Conservation (phyloP, 1,284 basidiomycete species). For the Rugiboletus extremiorientalis region DNA sequence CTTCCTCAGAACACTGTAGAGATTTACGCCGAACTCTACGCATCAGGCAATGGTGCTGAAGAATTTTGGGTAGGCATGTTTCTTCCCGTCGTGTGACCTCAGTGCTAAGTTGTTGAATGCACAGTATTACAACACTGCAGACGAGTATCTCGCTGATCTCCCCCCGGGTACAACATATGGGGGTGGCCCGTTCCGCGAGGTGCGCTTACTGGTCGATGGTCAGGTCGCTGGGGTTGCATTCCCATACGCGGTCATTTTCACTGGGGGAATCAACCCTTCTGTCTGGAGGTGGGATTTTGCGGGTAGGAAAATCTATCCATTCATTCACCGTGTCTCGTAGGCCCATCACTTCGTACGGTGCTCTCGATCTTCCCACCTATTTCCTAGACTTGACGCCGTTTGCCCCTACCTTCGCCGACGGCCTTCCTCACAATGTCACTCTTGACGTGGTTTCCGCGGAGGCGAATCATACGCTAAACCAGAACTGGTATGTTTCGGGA, state of each 20-base stretch:
- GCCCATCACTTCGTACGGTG: conserved; percentile 77
- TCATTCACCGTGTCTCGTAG: conserved; percentile 34
- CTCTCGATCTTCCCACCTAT: conserved; percentile 77
- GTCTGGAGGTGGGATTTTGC: conserved; percentile 58
- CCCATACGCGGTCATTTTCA: conserved; percentile 80
- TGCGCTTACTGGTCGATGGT: conserved; percentile 75
- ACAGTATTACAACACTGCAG: conserved; percentile 71
- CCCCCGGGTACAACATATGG: conserved; percentile 54
- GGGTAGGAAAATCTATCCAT: background rate
- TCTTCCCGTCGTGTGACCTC: conserved; percentile 2
- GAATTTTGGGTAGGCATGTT: conserved; percentile 67
- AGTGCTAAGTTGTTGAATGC: background rate
- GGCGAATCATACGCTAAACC: conserved; percentile 58
- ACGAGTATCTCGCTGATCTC: conserved; percentile 55
- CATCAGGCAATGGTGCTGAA: conserved; percentile 72
- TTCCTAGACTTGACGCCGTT: conserved; percentile 80
- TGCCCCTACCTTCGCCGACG: conserved; percentile 68
- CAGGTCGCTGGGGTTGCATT: conserved; percentile 71
- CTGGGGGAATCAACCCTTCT: conserved; percentile 73
- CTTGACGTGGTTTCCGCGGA: conserved; percentile 76
- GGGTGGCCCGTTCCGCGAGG: conserved; percentile 77
- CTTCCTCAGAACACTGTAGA: conserved; percentile 66
- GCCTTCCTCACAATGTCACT: conserved; percentile 63
- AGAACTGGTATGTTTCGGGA: conserved; percentile 79
- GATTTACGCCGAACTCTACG: conserved; percentile 69